Percentiles rank a stretch among this genome's conserved stretches.
Evolutionary conservation across 768 basidiomycete species (phyloP).

Genomic region (Polyporus arcularius): DNA sequence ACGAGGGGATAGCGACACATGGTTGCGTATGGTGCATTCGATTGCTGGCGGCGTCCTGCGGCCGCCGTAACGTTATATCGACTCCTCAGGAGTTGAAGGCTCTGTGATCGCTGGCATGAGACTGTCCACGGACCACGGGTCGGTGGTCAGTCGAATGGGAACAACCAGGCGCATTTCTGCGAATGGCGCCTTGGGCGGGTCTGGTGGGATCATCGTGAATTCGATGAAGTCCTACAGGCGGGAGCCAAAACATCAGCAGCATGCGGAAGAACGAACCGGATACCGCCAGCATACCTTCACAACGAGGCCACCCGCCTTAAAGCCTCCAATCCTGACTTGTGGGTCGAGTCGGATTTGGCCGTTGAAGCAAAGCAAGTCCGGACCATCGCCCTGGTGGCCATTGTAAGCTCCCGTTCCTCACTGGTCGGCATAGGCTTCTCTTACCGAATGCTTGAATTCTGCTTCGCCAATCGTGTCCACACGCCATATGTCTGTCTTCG

Average conservation of each 20-base stretch:
- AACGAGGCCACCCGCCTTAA: slow-evolving; percentile 63
- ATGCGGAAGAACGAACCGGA: too few species aligned
- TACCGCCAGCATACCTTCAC: slow-evolving; percentile 50
- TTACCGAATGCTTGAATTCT: slow-evolving; percentile 56
- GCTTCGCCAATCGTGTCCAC: slow-evolving; percentile 66
- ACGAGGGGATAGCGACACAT: background rate
- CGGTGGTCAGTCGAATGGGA: slow-evolving; percentile 67
- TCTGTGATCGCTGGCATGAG: slow-evolving; percentile 16
- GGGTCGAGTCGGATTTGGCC: slow-evolving; percentile 61
- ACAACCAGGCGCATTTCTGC: slow-evolving; percentile 59
- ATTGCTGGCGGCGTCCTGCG: background rate
- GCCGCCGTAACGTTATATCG: background rate
- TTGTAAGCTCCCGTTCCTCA: too few species aligned
- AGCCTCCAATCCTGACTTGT: slow-evolving; percentile 56
- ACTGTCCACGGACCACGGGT: slow-evolving; percentile 50
- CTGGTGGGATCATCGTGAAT: slow-evolving; percentile 58
- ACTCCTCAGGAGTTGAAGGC: slow-evolving; percentile 4
- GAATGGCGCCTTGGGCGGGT: slow-evolving; percentile 56
- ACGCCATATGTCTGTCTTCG: slow-evolving; percentile 74
- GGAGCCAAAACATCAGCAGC: too few species aligned
- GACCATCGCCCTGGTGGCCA: slow-evolving; percentile 55
- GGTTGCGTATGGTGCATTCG: background rate
- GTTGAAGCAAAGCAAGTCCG: slow-evolving; percentile 60
- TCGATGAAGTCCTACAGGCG: slow-evolving; percentile 63
- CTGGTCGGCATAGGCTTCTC: slow-evolving; percentile 22